Base-by-base conservation (phyloP, 495 filamentous ascomycete species). In the Letharia columbiana region DNA sequence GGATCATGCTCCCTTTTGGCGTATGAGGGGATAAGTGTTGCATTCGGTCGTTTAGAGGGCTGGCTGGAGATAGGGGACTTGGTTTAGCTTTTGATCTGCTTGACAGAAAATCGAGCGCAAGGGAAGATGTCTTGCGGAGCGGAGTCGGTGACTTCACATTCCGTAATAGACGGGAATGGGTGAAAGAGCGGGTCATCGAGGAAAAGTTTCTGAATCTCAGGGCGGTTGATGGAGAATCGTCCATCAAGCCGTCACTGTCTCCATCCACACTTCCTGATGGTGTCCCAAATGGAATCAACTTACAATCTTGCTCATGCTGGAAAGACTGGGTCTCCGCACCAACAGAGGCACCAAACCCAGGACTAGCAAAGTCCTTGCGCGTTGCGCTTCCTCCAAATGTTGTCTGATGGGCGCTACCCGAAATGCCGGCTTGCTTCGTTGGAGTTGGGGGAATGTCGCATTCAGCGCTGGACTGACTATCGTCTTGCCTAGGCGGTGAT, bases 371-470 rank as follows among this genome's bases (percentile, higher is more conserved):
- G 8, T 60, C 41, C 59, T 68, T 62, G 20, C 59, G 63, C 39
- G 60, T 20, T 18, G 17, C 54, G 3, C 41, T 68, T 39, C 58
- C 50, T 66, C 61, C 63, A 18, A 66, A 66, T 39, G 40, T 49
- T 13, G 63, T 60, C 50, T 65, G 68, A 2, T 63, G 63, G 20
- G 33, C 60, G 47, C 60, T 62, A 47, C 77, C 77, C 39, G 77
- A 77, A 62, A 77, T 76, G 64, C 79, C 80, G 20, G 81, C 73
- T 69, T 87, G 88, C 76, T 96, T 98, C 1, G 95, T 98, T 4
- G 94, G 94, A 15, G 94, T 98, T 13, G 92, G 92, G 33, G 92
- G 92, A 35, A 95, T 77, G 31, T 96, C 90, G 50, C 79, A 82
- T 68, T 93, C 91, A 47, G 80, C 82, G 56, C 84, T 80, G 5